Base-by-base conservation (phyloP, 2,329 filamentous ascomycete species). In the Dothideomycetes sp. region DNA sequence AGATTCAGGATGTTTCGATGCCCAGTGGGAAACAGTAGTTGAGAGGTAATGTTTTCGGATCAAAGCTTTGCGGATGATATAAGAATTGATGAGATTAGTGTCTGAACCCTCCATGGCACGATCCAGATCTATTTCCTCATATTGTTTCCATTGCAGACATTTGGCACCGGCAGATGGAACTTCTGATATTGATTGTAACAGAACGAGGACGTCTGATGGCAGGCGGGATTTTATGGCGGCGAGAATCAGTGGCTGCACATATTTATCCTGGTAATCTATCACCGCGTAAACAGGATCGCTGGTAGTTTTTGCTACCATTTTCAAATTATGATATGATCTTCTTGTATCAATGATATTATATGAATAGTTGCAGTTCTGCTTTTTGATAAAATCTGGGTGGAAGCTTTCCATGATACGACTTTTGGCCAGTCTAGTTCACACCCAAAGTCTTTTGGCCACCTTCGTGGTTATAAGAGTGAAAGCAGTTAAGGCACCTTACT, bases 41-140 rank as follows among this genome's bases (percentile, higher is more conserved):
- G 82, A 81, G 3, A 98, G 73, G 57, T 91, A 96, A 59, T 98
- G 91, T 62, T 98, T 98, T 43, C 91, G 77, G 52, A 96, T 96
- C 15, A 98, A 70, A 0, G 91, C 91, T 67, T 96, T 96, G 53
- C 91, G 83, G 57, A 96, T 93, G 55, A 95, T 75, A 61, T 95
- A 96, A 54, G 85, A 84, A 62, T 95, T 96, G 50, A 84, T 71
- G 2, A 94, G 68, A 9, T 73, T 76, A 0, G 75, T 77, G 0
- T 61, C 56, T 0, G 81, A 63, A 49, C 85, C 69, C 2, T 67
- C 59, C 42, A 82, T 68, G 14, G 83, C 73, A 52, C 81, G 77
- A 40, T 84, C 79, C 58, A 94, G 96, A 56, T 94, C 84, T 43
- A 96, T 75, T 31, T 75, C 69, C 60, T 98, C 91, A 62, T 98